Evolutionary conservation across 2,329 filamentous ascomycete genomes (phyloP), one percentile per base, ranked within the genome.

Genomic region (Didymella pomorum): DNA sequence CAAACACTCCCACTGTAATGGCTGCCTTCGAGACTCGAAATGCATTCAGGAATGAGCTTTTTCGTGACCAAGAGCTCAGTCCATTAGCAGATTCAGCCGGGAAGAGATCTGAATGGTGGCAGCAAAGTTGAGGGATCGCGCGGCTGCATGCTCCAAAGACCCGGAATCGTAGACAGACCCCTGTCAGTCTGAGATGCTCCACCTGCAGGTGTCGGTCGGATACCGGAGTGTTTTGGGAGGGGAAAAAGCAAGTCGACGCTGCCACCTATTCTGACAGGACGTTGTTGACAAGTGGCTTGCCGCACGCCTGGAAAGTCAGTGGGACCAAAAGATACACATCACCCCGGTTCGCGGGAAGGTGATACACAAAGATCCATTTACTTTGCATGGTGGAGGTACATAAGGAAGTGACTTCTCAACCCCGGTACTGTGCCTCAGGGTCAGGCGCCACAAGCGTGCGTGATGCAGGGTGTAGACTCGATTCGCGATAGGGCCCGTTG

Each of bases 371-470:
- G 33, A 54, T 54, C 45, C 45, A 44, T 35, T 45, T 49, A 35
- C 18, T 49, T 41, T 51, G 56, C 56, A 61, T 50, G 39, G 49
- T 42, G 54, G 49, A 47, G 39, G 45, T 47, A 50, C 43, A 59
- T 56, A 44, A 50, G 52, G 48, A 60, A 37, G 56, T 50, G 60
- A 61, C 31, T 64, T 51, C 60, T 64, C 59, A 43, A 58, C 35
- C 49, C 50, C 47, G 56, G 61, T 59, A 58, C 23, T 52, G 41
- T 66, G 56, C 58, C 49, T 58, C 51, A 33, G 54, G 49, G 45
- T 49, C 56, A 54, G 46, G 61, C 63, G 61, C 52, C 60, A 70
- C 62, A 68, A 66, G 57, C 58, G 61, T 57, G 59, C 54, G 56
- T 52, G 56, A 47, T 60, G 60, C 65, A 59, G 42, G 50, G 46